A percentile compares a stretch with the other conserved stretches of the same genome.
Evolutionary conservation across 2,329 filamentous ascomycete genomes (phyloP).

Genomic region (Fusarium sp.): DNA sequence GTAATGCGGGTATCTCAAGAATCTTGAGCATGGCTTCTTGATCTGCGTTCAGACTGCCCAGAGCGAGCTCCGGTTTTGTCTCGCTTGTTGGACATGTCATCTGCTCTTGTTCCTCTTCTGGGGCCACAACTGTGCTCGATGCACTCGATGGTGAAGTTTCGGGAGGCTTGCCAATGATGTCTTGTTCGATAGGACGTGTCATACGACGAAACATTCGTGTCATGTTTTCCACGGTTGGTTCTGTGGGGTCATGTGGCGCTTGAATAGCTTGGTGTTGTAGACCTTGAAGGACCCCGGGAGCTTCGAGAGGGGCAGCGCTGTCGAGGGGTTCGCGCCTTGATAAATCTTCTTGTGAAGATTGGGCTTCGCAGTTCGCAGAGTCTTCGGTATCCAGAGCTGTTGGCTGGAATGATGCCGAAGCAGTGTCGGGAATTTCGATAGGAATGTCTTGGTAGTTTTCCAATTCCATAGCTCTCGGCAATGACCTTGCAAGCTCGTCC

Average conservation of each 20-base stretch:
- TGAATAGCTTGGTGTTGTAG: neutral
- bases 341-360: fast-evolving
- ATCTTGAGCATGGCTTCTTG: neutral
- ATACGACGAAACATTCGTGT: fast-evolving
- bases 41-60: neutral
- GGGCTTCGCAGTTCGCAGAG: neutral
- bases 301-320: neutral
- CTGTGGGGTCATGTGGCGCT: neutral
- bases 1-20: neutral
- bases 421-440: neutral
- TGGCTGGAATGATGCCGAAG: neutral
- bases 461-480: neutral
- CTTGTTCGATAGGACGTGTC: neutral
- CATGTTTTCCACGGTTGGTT: neutral
- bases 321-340: too few species aligned
- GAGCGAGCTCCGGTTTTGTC: neutral
- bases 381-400: neutral
- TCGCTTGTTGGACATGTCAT: neutral
- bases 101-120: neutral
- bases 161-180: neutral
- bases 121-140: neutral
- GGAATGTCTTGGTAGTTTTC: neutral
- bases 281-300: neutral
- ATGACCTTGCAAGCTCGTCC: neutral
- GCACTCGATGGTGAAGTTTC: neutral